phyloP scores from a whole-genome alignment of 164 flowering plant genomes.

The Paratinospora sagittata region DNA sequence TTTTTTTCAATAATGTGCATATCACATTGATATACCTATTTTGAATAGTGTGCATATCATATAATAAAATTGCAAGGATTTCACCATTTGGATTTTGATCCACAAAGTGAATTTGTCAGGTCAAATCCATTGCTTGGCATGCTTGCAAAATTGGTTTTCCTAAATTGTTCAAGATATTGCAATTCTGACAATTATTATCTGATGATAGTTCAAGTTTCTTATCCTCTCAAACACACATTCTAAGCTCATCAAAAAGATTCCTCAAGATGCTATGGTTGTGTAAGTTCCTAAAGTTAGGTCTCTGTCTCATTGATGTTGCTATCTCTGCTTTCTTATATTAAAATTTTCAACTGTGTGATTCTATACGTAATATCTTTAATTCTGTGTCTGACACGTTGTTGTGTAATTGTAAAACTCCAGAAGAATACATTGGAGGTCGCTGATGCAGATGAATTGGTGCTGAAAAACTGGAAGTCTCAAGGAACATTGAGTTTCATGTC shows the following conservation, averaged over 20 bases:
- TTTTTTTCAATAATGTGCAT: too few relatives aligned
- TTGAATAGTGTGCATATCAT: too few relatives aligned
- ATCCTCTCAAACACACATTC: background rate
- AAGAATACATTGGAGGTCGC: conserved; percentile 34
- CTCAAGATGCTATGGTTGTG: background rate
- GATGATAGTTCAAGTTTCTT: background rate
- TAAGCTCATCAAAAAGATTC: background rate
- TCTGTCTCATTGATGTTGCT: background rate
- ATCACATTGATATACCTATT: too few relatives aligned
- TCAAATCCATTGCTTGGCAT: too few relatives aligned
- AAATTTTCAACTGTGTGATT: background rate
- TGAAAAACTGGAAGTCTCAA: conserved; percentile 65
- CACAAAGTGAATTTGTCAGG: too few relatives aligned
- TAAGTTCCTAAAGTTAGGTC: background rate
- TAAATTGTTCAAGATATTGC: background rate
- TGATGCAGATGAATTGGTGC: conserved; percentile 54
- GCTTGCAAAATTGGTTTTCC: too few relatives aligned
- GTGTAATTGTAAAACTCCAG: conserved; percentile 13
- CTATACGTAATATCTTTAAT: conserved; percentile 2
- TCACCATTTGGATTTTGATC: too few relatives aligned
- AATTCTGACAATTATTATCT: background rate
- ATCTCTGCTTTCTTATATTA: background rate
- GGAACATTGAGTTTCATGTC: conserved; percentile 44
- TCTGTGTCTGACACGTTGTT: background rate
- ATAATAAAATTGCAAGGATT: too few relatives aligned